A percentile compares a stretch with the other conserved stretches of the same genome.
phyloP scores from a whole-genome alignment of 768 basidiomycete species.

The Coprinellus micaceus region DNA sequence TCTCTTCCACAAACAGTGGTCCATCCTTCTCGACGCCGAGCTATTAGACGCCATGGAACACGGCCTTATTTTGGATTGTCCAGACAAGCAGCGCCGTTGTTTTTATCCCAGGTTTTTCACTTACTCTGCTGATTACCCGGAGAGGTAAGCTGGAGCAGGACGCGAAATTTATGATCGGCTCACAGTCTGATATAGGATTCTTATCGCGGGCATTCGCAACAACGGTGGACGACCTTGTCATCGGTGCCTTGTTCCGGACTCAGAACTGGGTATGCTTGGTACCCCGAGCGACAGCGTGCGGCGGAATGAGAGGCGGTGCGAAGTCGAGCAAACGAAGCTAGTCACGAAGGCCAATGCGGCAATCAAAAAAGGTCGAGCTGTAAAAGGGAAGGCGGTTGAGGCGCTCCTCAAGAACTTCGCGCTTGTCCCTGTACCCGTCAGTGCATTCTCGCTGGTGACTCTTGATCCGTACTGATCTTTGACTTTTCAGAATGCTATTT shows the following conservation, averaged over 20 bases:
- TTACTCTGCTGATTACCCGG: conserved; percentile 7
- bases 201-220: background rate
- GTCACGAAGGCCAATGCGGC: no score
- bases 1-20: background rate
- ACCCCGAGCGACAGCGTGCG: no score
- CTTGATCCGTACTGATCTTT: no score
- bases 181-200: background rate
- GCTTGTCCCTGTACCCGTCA: no score
- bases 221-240: background rate
- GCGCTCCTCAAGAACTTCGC: no score
- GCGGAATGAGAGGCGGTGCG: no score
- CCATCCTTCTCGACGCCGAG: background rate
- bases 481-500: no score
- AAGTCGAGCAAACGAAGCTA: no score
- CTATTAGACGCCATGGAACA: background rate
- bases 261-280: no score
- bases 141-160: background rate
- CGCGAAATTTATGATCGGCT: background rate
- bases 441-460: no score
- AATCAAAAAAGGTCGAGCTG: no score
- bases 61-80: background rate
- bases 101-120: conserved; percentile 2
- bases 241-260: background rate
- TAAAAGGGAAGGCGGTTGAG: no score
- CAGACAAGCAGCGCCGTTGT: background rate